A percentile compares a stretch with the other conserved stretches of the same genome.
phyloP scores from a whole-genome alignment of 2,329 filamentous ascomycete species.

The Aspergillus sp. region DNA sequence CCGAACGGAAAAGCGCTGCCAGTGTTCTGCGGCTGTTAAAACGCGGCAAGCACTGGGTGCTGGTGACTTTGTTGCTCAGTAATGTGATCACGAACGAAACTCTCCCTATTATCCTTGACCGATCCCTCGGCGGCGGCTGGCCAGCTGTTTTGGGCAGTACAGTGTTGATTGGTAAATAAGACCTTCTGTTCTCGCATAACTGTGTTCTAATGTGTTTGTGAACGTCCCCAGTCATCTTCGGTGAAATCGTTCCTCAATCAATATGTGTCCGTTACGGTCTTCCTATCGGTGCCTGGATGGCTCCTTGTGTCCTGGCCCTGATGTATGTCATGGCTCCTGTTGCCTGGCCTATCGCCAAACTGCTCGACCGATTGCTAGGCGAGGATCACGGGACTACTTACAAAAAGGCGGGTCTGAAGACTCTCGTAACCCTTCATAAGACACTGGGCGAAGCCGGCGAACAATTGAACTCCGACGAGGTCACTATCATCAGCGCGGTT shows the following conservation, averaged over 20 bases:
- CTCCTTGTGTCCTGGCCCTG: slow-evolving; percentile 77
- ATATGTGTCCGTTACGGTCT: slow-evolving; percentile 95
- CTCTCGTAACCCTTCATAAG: slow-evolving; percentile 90
- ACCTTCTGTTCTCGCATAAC: not conserved
- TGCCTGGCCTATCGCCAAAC: slow-evolving; percentile 92
- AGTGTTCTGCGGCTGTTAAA: slow-evolving; percentile 78
- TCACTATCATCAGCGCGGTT: slow-evolving; percentile 97
- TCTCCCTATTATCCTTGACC: slow-evolving; percentile 88
- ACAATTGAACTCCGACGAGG: slow-evolving; percentile 92
- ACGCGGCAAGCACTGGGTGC: slow-evolving; percentile 94
- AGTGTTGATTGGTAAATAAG: slow-evolving; percentile 76
- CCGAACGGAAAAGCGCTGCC: slow-evolving; percentile 82
- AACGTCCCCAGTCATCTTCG: slow-evolving; percentile 77
- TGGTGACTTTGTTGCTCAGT: slow-evolving; percentile 88
- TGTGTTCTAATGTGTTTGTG: slow-evolving; percentile 4
- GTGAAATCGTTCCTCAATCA: slow-evolving; percentile 93
- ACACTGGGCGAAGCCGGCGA: slow-evolving; percentile 81
- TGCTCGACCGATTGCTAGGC: slow-evolving; percentile 88
- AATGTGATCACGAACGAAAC: slow-evolving; percentile 99
- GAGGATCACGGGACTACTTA: slow-evolving; percentile 96
- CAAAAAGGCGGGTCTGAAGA: slow-evolving; percentile 97
- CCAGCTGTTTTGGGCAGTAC: slow-evolving; percentile 93
- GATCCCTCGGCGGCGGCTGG: slow-evolving; percentile 90
- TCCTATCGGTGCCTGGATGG: slow-evolving; percentile 91
- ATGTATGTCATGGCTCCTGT: slow-evolving; percentile 92